Evolutionary conservation across 1,139 yeast species (phyloP), one percentile per base, ranked within the genome.

Genomic region (Hyphopichia wangnamkhiaoensis): DNA sequence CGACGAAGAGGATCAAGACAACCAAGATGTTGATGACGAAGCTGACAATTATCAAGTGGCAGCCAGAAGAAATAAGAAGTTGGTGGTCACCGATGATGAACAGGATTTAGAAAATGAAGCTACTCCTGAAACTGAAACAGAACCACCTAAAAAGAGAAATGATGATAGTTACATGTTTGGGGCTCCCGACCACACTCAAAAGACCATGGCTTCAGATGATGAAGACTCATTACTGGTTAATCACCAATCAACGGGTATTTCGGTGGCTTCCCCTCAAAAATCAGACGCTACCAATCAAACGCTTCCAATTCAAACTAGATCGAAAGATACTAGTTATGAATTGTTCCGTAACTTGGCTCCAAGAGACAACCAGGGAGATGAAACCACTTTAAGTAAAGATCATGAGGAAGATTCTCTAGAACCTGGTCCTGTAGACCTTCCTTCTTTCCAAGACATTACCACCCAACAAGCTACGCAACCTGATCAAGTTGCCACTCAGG

Each of bases 91-190:
- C 14, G 53, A 47, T 19, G 50, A 43, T 17, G 56, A 58, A 35
- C 45, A 48, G 14, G 48, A 43, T 15, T 49, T 39, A 3, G 52
- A 49, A 10, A 48, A 34, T 17, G 31, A 33, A 12, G 15, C 12
- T 30, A 33, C n/a, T 21, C 21, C 10, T 37, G 38, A 9, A 23
- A 19, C 45, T 44, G 45, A 47, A 39, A 30, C 44, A 40, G 36
- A 46, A 44, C 33, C 55, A 54, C 44, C 52, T 48, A 41, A 42
- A 40, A 39, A 39, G 18, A 43, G 63, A 34, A 48, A 50, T 25
- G 71, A 65, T 43, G 72, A 67, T 37, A 61, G 68, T 38, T 65
- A 60, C 41, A 65, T 66, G 71, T 63, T 64, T 48, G 73, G 71
- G 2, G 62, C 55, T 26, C 40, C 16, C n/a, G 20, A 29, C 5